Percentiles rank a stretch among this genome's conserved stretches.
These are phyloP conservation scores for Syzygium syzygioides DNA, from an alignment of 441 rosid genomes.

Conservation along the genomic window DNA sequence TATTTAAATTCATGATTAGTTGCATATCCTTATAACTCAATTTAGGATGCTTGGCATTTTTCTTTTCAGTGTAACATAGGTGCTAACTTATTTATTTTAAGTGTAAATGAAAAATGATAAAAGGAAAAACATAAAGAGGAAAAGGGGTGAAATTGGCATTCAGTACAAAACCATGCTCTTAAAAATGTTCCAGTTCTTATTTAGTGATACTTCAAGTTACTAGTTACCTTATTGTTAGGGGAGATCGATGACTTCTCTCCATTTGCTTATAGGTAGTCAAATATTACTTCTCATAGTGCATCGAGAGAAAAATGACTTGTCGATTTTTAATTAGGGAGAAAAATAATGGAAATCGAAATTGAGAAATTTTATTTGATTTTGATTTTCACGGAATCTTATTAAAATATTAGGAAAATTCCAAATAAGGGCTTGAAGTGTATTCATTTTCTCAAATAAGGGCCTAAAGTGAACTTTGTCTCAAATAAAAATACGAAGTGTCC, in stretches of 20 bases:
- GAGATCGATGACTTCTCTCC: neutral
- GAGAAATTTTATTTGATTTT: no score
- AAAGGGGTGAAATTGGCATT: neutral
- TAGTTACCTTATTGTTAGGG: neutral
- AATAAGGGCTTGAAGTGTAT: no score
- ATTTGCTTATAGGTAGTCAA: neutral
- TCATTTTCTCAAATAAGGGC: no score
- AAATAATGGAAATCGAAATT: neutral
- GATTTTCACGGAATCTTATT: no score
- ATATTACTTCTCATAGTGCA: no score
- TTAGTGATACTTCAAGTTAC: neutral
- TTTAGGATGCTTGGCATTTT: neutral
- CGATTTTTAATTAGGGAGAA: neutral
- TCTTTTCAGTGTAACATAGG: neutral
- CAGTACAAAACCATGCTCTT: neutral
- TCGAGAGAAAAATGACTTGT: neutral
- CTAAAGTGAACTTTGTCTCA: no score
- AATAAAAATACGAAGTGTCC: no score
- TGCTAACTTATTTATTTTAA: neutral
- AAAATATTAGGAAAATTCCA: no score
- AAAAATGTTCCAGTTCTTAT: neutral
- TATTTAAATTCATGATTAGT: neutral
- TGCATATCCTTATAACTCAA: neutral
- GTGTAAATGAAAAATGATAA: neutral
- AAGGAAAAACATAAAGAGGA: neutral